These are phyloP conservation scores for Garcia nutans DNA, from an alignment of 345 rosid species.

Conservation along the genomic window DNA sequence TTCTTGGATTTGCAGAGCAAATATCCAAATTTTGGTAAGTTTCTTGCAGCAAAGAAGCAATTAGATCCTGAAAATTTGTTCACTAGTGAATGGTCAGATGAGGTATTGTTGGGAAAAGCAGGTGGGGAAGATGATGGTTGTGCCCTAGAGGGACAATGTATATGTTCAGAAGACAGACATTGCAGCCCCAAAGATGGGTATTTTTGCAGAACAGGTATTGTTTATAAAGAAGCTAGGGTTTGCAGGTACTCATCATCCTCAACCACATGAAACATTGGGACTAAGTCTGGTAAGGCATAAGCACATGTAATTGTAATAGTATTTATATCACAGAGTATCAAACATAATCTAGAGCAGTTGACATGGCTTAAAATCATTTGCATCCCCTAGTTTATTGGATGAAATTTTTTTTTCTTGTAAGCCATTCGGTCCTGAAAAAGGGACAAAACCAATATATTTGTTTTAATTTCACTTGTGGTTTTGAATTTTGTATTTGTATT, in stretches of 20 bases:
- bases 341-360: no score
- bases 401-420: no score
- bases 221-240: slow-evolving; percentile 67
- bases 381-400: no score
- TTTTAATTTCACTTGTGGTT: no score
- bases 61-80: slow-evolving; percentile 66
- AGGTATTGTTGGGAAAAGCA: slow-evolving; percentile 51
- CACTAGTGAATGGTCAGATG: slow-evolving; percentile 79
- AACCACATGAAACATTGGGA: not conserved
- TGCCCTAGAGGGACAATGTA: slow-evolving; percentile 78
- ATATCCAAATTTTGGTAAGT: slow-evolving; percentile 46
- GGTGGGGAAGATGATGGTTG: slow-evolving; percentile 58
- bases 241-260: slow-evolving; percentile 49
- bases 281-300: no score
- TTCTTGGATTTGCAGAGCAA: slow-evolving; percentile 60
- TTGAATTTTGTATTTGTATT: no score
- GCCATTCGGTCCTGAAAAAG: no score
- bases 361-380: no score
- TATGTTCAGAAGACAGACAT: slow-evolving; percentile 73
- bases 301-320: no score
- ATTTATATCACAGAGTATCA: no score
- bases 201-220: slow-evolving; percentile 60
- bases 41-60: slow-evolving; percentile 54
- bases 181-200: slow-evolving; percentile 70
- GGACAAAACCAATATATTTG: no score